Evolutionary conservation across 768 basidiomycete species (phyloP).

Genomic region (Amanita brunnescens): DNA sequence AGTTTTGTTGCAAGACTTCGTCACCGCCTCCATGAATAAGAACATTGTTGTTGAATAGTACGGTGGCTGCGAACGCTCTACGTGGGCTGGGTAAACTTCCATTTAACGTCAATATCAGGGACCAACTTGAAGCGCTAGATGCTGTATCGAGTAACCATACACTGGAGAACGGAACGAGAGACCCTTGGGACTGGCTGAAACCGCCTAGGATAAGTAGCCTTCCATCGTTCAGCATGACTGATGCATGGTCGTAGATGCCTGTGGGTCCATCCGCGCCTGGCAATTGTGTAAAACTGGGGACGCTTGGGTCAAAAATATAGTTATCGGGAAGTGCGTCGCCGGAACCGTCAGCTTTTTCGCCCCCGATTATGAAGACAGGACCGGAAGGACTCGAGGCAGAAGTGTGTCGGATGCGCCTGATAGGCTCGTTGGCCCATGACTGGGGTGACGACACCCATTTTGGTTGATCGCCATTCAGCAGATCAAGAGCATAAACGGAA

Average conservation of each 20-base stretch:
- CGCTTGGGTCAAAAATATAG: conserved; percentile 48
- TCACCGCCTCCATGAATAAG: conserved; percentile 78
- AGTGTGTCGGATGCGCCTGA: conserved; percentile 71
- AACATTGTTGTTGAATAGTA: conserved; percentile 43
- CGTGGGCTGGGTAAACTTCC: conserved; percentile 44
- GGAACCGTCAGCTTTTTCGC: conserved; percentile 77
- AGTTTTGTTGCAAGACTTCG: conserved; percentile 40
- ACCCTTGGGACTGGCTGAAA: conserved; percentile 35
- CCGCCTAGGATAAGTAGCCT: conserved; percentile 73
- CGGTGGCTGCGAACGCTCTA: conserved; percentile 50
- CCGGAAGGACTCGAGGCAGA: conserved; percentile 39
- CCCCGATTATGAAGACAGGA: conserved; percentile 66
- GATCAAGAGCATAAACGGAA: conserved; percentile 52
- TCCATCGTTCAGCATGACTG: conserved; percentile 61
- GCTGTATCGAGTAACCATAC: conserved; percentile 61
- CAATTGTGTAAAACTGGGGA: conserved; percentile 44
- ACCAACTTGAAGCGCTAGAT: conserved; percentile 40
- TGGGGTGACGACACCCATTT: conserved; percentile 37
- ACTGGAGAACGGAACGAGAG: conserved; percentile 45
- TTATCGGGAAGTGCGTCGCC: conserved; percentile 51
- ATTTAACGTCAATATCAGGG: conserved; percentile 26
- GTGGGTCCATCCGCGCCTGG: conserved; percentile 51
- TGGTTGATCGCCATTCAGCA: conserved; percentile 28
- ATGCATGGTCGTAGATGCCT: conserved; percentile 64
- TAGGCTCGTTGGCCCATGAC: conserved; percentile 59